These are phyloP conservation scores for Aspergillus taichungensis DNA, from an alignment of 495 filamentous ascomycete genomes.

Conservation along the genomic window DNA sequence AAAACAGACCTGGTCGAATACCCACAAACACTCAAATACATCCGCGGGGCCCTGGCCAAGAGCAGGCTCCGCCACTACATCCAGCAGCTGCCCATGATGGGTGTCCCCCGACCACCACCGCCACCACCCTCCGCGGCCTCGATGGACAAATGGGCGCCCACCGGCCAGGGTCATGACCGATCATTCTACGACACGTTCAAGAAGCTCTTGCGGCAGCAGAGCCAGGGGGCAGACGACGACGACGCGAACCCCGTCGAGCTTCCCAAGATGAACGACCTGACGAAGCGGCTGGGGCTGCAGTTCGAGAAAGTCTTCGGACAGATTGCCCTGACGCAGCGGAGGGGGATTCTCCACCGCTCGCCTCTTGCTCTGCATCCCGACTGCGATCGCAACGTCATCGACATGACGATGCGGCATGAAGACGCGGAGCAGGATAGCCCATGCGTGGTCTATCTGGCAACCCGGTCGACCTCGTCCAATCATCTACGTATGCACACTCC, in stretches of 20 bases:
- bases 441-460: slow-evolving; percentile 31
- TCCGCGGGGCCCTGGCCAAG: slow-evolving; percentile 41
- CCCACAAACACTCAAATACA: slow-evolving; percentile 41
- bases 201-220: slow-evolving; percentile 26
- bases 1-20: slow-evolving; percentile 39
- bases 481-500: slow-evolving; percentile 22
- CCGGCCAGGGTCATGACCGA: slow-evolving; percentile 20
- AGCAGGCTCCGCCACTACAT: slow-evolving; percentile 39
- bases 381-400: slow-evolving; percentile 29
- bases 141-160: slow-evolving; percentile 29
- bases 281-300: slow-evolving; percentile 40
- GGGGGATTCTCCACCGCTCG: slow-evolving; percentile 46
- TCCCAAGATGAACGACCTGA: slow-evolving; percentile 46
- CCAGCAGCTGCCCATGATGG: slow-evolving; percentile 33
- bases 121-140: slow-evolving; percentile 14
- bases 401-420: slow-evolving; percentile 31
- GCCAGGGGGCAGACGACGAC: slow-evolving; percentile 12
- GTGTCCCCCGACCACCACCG: slow-evolving; percentile 19
- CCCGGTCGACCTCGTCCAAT: slow-evolving; percentile 22
- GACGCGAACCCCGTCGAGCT: slow-evolving; percentile 21
- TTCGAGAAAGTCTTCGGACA: slow-evolving; percentile 47
- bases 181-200: slow-evolving; percentile 44
- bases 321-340: slow-evolving; percentile 49
- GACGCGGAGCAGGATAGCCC: slow-evolving; percentile 14
- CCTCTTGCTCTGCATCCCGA: slow-evolving; percentile 36